Evolutionary conservation across 176 grass and related monocot genomes (phyloP), one percentile per base, ranked within the genome.

Genomic region (Eleusine coracana): DNA sequence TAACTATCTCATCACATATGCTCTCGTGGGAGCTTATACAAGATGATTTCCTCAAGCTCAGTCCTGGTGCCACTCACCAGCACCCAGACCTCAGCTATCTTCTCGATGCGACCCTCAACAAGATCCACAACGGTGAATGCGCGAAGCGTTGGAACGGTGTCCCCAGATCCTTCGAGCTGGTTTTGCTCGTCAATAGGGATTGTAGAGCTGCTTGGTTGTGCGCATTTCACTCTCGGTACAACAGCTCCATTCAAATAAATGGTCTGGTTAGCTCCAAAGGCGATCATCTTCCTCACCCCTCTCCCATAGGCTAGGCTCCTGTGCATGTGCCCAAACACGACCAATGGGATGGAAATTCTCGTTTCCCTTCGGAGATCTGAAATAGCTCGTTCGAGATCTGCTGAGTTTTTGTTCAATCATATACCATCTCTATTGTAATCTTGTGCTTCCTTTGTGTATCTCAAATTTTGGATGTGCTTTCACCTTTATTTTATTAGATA

Each of bases 241-340:
- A 98, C 77, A 13, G 96, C 96, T 74, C 90, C 92, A 4, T 98
- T 98, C 51, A 95, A 63, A 70, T 98, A 98, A 25, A 98, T 68
- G 10, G 82, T 93, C 67, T 67, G 25, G 66, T 92, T 94, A 7
- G 78, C 28, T 44, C 89, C 85, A 0, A 90, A 63, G 20, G 73
- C 88, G 5, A 98, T 82, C 92, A 98, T 95, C 88, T 95, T 95
- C 81, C 96, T 83, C 8, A 85, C 75, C 12, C 89, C 89, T 59
- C 84, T 88, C 55, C 93, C 61, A 4, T 93, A 93, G 73, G 91
- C 91, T 41, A 98, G 54, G 63, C 77, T 84, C 81, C 95, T 95
- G 85, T 98, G 96, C 96, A 98, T 96, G 83, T 98, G 96, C 18
- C 93, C 93, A 2, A 98, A 98, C 74, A 98, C 80, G 4, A 96